These are phyloP conservation scores for Fusarium pseudoanthophilum DNA, from an alignment of 2,329 filamentous ascomycete genomes.

Conservation along the genomic window DNA sequence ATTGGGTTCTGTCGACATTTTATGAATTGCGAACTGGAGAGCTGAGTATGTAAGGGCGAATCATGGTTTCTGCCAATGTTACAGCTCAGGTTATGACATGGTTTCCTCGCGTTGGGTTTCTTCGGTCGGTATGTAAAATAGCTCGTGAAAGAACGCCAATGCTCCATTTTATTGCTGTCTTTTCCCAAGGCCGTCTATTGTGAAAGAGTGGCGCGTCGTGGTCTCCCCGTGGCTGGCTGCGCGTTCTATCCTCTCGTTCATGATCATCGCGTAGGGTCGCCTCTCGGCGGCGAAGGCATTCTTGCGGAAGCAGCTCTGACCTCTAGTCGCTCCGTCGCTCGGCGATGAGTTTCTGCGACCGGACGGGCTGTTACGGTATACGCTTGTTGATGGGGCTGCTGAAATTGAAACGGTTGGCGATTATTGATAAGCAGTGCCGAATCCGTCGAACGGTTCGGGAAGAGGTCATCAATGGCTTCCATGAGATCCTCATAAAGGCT, in stretches of 20 bases:
- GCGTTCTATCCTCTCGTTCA: too few relatives aligned
- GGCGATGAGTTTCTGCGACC: background rate
- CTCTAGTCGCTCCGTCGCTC: background rate
- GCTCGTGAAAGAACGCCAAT: background rate
- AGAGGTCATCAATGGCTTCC: slow-evolving; percentile 25
- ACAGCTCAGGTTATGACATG: background rate
- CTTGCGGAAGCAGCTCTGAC: background rate
- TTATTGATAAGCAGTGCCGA: slow-evolving; percentile 6
- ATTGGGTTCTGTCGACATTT: background rate
- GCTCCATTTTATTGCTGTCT: fast-evolving
- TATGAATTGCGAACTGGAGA: background rate
- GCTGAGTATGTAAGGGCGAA: background rate
- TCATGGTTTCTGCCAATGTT: background rate
- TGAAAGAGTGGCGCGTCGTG: background rate
- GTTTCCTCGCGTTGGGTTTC: background rate
- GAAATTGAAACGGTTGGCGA: slow-evolving; percentile 1
- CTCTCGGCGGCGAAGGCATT: slow-evolving; percentile 11
- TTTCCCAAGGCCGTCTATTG: background rate
- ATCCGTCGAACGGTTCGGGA: slow-evolving; percentile 3
- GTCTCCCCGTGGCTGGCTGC: background rate
- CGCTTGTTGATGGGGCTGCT: background rate
- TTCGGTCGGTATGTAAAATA: background rate
- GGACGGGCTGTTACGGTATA: slow-evolving; percentile 9
- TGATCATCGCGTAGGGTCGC: background rate
- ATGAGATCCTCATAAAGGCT: slow-evolving; percentile 10